Base-by-base conservation (phyloP, 306 rosid species). In the Inga oerstediana region DNA sequence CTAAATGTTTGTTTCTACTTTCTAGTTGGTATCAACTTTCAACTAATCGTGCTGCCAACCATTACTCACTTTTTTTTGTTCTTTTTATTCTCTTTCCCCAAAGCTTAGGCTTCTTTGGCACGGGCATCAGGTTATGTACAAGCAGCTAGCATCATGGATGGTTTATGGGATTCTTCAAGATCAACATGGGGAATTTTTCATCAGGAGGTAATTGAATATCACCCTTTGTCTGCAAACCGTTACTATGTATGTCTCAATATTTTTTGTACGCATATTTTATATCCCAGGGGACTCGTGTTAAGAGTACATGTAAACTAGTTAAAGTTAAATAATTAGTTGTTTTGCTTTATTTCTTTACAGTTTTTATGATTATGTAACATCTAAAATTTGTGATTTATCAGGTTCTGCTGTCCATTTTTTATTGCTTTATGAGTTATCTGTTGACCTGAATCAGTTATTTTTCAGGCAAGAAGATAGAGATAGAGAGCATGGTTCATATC, bases 101-200 rank as follows among this genome's bases (percentile, higher is more conserved):
- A 91, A 92, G 83, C 88, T 58, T 86, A 96, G 99, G 95, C 98
- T 96, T 86, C 99, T 96, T 77, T 94, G 99, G 99, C 99, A 94
- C 52, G 98, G 95, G 59, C 95, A 96, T 90, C 99, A 94, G 90
- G 94, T 94, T 73, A 86, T 96, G 94, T 94, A 96, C 84, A 92
- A 96, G 81, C 99, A 96, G 88, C 97, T 96, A 62, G 97, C 97
- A 48, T 89, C 99, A 4, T 94, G 99, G 99, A 90, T 94, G 95
- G 93, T 96, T 76, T 96, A 94, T 80, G 99, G 98, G 81, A 89
- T 91, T 66, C 99, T 92, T 88, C 97, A 93, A 89, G 99, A 96
- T 78, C 91, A 91, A 87, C 91, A 94, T 61, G 93, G 92, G 72
- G 99, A 96, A 77, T 94, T 96, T 89, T 96, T 96, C 87, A 86